phyloP scores from a whole-genome alignment of 176 grass and related monocot genomes.

The Carex littledalei region DNA sequence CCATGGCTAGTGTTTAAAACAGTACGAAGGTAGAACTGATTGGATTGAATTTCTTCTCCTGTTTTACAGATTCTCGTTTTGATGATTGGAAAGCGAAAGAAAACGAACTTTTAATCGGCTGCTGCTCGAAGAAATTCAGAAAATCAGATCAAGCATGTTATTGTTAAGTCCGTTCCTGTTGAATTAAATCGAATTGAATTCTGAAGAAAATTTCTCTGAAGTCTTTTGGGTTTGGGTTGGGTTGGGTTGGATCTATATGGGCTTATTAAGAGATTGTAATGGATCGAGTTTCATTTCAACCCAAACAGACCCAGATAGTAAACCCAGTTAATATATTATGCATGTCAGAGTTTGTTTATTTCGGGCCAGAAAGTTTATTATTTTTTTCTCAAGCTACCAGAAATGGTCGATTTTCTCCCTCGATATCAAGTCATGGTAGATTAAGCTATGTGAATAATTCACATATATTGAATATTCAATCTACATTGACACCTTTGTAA shows the following conservation, averaged over 20 bases:
- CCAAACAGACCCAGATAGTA: not conserved
- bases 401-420: too few relatives aligned
- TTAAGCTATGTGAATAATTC: too few relatives aligned
- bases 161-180: too few relatives aligned
- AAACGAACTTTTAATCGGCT: too few relatives aligned
- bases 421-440: too few relatives aligned
- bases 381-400: not conserved
- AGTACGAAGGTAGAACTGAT: not conserved
- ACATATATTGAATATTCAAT: not conserved
- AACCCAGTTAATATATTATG: not conserved
- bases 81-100: not conserved
- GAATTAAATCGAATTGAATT: too few relatives aligned
- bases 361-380: not conserved
- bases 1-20: conserved; percentile 25
- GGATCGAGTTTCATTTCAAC: not conserved
- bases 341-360: not conserved
- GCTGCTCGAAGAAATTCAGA: too few relatives aligned
- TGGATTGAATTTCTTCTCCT: not conserved
- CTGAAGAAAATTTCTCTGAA: not conserved
- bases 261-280: not conserved
- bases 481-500: not conserved
- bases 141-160: too few relatives aligned
- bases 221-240: not conserved
- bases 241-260: not conserved
- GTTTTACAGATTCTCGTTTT: not conserved